Evolutionary conservation across 345 rosid species (phyloP), one percentile per base, ranked within the genome.

Genomic region (Acer yangbiense): DNA sequence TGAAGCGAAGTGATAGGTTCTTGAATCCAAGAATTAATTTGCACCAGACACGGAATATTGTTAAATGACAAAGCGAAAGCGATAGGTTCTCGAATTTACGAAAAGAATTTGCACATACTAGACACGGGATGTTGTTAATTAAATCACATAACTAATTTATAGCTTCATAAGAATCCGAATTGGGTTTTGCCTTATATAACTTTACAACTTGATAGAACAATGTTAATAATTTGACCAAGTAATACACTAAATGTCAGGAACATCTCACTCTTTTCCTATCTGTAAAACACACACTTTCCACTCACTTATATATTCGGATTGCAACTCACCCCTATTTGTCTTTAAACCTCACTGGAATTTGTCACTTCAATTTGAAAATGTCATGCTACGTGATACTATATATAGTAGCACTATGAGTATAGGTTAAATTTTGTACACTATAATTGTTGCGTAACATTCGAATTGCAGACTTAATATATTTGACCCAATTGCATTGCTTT

Each of bases 231-330:
- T 76, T 80, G 83, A 80, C 74, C 41, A 23, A 48, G 65, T 71
- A 64, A 52, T 20, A 44, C 62, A 29, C 68, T 75, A 44, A n/a
- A 76, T 25, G 73, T 70, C 61, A 74, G 23, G 65, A 70, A 52
- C 54, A 65, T 72, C 77, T 66, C 76, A 75, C 7, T 76, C 73
- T 46, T 67, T 67, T 76, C 79, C 76, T 0, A 67, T 60, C 80
- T 80, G 76, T 71, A 66, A 71, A 70, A 55, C 68, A 41, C 27
- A 41, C 32, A 64, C 41, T 43, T 75, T 80, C 72, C 74, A 60
- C 62, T 52, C 13, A 54, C 20, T 57, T 61, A 66, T 65, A 25
- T 65, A 6, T 16, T 65, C 12, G 7, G 32, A 54, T 72, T 54
- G 54, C 76, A 78, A 71, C 72, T 72, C 68, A 71, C 23, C 25